A percentile compares a stretch with the other conserved stretches of the same genome.
phyloP scores from a whole-genome alignment of 2,329 filamentous ascomycete species.

The Colletotrichum spinosum region DNA sequence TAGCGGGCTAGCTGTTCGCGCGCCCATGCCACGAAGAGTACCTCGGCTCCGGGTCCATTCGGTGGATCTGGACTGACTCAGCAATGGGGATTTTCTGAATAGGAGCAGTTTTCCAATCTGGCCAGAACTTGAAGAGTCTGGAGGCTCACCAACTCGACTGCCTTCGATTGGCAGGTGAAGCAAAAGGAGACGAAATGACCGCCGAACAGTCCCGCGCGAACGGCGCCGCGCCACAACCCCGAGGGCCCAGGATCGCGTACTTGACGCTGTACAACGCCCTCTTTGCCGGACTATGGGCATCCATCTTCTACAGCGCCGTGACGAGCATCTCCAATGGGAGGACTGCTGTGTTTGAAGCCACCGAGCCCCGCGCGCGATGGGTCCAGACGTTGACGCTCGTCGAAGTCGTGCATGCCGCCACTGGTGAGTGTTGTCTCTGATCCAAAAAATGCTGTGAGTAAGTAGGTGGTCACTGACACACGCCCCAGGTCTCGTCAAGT shows the following conservation, averaged over 20 bases:
- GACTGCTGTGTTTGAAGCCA: conserved; percentile 67
- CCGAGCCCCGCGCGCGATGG: conserved; percentile 77
- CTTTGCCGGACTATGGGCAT: conserved; percentile 81
- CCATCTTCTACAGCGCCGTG: conserved; percentile 77
- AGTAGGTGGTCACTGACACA: neutral
- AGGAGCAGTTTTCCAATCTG: too few species aligned
- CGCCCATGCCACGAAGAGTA: too few species aligned
- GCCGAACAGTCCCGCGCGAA: neutral
- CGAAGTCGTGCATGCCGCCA: conserved; percentile 84
- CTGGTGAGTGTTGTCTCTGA: conserved; percentile 67
- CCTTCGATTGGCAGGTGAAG: too few species aligned
- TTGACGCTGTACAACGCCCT: conserved; percentile 87
- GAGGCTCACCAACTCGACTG: too few species aligned
- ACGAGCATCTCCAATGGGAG: conserved; percentile 63
- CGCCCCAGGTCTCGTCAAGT: conserved; percentile 79
- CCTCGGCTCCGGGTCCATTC: too few species aligned
- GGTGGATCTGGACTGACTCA: too few species aligned
- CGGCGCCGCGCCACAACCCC: neutral
- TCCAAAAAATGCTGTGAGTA: neutral
- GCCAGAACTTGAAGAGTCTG: too few species aligned
- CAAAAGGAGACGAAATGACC: conserved; percentile 15
- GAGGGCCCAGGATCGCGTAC: conserved; percentile 61
- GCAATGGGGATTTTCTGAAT: too few species aligned
- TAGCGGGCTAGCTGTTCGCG: too few species aligned
- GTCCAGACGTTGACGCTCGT: conserved; percentile 86